Base-by-base conservation (phyloP, 306 rosid genomes). In the Quercus alba region DNA sequence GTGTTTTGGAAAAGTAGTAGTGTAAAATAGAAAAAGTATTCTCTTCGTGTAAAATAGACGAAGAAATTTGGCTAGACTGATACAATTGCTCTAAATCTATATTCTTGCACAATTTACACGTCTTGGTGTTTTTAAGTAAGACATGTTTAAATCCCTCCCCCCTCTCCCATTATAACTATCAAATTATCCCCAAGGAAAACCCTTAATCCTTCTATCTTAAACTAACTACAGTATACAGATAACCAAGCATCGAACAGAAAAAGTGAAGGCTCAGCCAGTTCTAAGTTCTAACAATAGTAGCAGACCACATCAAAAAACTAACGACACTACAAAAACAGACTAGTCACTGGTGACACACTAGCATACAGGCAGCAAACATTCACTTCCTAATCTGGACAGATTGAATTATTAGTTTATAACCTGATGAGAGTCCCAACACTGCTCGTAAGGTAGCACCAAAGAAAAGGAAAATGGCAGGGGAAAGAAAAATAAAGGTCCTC, bases 391-490 rank as follows among this genome's bases (percentile, higher is more conserved):
- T 10, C 70, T 15, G n/a, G 70, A 26, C 35, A 63, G 41, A 6
- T 63, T 23, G 14, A 26, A 28, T 26, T 26, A 63, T 63, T 63
- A 8, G 30, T 28, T 35, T 9, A 15, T 59, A 63, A 28, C 35
- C 41, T 63, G n/a, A 63, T 26, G n/a, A 63, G 69, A 63, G 69
- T 63, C 69, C 69, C 69, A 63, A 63, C 33, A 26, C n/a, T 63
- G 41, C 69, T 28, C 15, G 69, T 15, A 26, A 62, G 68, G 35
- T 26, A 26, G 38, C 6, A 25, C 7, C 3, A 62, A 4, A 12
- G 6, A 62, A 12, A 4, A 62, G 15, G 15, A 62, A 59, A 25
- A 61, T 9, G 11, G 26, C 4, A 4, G 1, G 12, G 25, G 5
- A 7, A 4, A 58, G 6, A 21, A 58, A 58, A 58, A 9, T 3